Conservation (phyloP, 2,329 filamentous ascomycete genomes). For the Fusarium vanettenii region DNA sequence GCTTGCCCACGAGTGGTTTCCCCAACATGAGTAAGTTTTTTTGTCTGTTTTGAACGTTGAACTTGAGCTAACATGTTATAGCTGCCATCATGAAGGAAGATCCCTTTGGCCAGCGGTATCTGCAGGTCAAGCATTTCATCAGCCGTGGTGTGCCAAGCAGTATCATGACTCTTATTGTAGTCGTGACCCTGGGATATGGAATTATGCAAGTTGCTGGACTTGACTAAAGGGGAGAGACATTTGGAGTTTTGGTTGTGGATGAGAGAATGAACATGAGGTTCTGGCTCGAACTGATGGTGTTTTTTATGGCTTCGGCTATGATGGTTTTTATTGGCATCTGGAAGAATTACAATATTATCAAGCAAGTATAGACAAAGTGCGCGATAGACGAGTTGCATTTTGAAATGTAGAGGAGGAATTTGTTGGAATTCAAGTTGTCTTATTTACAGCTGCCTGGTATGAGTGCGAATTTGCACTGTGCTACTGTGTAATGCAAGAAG, state of each 20-base stretch:
- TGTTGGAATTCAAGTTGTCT: not conserved
- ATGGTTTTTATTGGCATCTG: not conserved
- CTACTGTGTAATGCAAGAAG: conserved; percentile 40
- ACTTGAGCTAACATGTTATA: conserved; percentile 51
- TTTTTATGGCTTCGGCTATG: not conserved
- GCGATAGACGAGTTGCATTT: conserved; percentile 26
- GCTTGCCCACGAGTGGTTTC: conserved; percentile 93
- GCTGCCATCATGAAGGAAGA: conserved; percentile 99
- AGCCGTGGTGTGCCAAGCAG: conserved; percentile 91
- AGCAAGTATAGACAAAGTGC: conserved; percentile 26
- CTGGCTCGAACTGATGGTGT: not conserved
- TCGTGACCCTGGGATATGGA: conserved; percentile 90
- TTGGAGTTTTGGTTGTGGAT: not conserved
- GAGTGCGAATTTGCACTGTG: conserved; percentile 36
- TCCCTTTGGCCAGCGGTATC: conserved; percentile 88
- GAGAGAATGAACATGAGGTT: not conserved
- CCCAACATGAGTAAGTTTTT: conserved; percentile 95
- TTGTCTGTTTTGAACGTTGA: not conserved
- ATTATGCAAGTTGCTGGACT: conserved; percentile 83
- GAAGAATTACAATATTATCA: conserved; percentile 10
- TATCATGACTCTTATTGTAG: conserved; percentile 81
- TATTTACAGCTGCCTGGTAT: not conserved
- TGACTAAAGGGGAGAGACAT: conserved; percentile 47
- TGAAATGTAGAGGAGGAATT: not conserved
- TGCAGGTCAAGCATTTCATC: conserved; percentile 94